Base-by-base conservation (phyloP, 2,329 filamentous ascomycete genomes). In the Reticulascus tulasneorum region DNA sequence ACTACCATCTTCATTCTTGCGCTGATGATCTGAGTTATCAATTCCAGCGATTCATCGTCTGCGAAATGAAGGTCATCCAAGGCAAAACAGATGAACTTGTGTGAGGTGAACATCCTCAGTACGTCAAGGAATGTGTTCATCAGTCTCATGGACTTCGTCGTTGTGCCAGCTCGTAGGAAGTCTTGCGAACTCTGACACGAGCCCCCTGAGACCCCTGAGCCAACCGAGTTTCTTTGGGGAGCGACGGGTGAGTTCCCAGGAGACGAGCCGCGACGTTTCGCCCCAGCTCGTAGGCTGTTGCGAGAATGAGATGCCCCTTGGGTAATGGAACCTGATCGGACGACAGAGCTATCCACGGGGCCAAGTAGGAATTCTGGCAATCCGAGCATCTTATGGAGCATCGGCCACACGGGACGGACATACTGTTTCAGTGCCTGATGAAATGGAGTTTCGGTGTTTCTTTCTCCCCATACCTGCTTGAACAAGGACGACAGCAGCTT, bases 21-120 rank as follows among this genome's bases (percentile, higher is more conserved):
- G 33, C 74, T 72, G 37, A 94, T 79, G 34, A 96, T 88, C 50
- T 89, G 83, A 12, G 82, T 76, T 24, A 96, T 82, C 34, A 96
- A 68, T 39, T 94, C 87, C 30, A 93, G 64, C 11, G 85, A 93
- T 58, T 96, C 91, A 18, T 84, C 78, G 54, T 96, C 91, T 7
- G 89, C 88, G 58, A 88, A 93, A 50, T 96, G 89, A 21, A 96
- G 65, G 58, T 96, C 91, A 52, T 96, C 91, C 19, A 96, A 64
- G 49, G 82, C 89, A 49, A 95, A 82, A 52, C 87, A 94, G 35
- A 95, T 89, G 50, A 95, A 81, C 50, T 90, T 93, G 55, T 90
- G 82, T 15, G 82, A 73, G 0, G 87, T 84, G 37, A 97, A 81
- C 26, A 94, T 77, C 34, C 86, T 78, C 33, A 96, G 61, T 9